Percentiles rank a stretch among this genome's conserved stretches.
Evolutionary conservation across 331 rosid genomes (phyloP).

Genomic region (Malus hybrid): DNA sequence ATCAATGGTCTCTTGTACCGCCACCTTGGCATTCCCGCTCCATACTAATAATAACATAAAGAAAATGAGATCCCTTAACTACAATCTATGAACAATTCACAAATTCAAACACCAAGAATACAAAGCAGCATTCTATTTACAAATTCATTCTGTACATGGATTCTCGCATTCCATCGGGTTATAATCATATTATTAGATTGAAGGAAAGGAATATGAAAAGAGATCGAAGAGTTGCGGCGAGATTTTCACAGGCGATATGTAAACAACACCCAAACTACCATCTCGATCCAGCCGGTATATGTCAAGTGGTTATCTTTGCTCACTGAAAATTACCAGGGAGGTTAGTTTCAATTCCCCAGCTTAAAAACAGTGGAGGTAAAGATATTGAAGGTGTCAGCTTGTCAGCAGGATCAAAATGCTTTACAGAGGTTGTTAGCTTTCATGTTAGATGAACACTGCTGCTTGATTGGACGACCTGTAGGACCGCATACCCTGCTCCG

Average conservation of each 20-base stretch:
- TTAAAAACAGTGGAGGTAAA: constrained; percentile 34
- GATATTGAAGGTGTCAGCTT: constrained; percentile 33
- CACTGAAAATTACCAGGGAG: constrained; percentile 22
- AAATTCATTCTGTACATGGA: constrained; percentile 49
- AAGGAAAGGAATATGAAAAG: constrained; percentile 6
- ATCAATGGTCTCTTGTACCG: no score
- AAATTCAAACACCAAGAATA: neutral
- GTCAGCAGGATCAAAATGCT: constrained; percentile 82
- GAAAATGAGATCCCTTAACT: no score
- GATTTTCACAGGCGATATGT: constrained; percentile 19
- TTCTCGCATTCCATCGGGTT: constrained; percentile 25
- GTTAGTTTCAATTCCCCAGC: constrained; percentile 30
- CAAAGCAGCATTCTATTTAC: constrained; percentile 46
- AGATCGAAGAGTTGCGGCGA: constrained; percentile 12
- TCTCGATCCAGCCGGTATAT: constrained; percentile 15
- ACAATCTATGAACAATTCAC: constrained; percentile 1
- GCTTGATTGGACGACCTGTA: constrained; percentile 81
- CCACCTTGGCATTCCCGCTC: no score
- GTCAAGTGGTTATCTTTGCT: constrained; percentile 35
- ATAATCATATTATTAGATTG: constrained; percentile 41
- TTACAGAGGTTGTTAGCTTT: constrained; percentile 91
- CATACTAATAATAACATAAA: neutral
- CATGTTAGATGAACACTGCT: constrained; percentile 95
- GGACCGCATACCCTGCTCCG: constrained; percentile 81
- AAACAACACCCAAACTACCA: constrained; percentile 32